These are phyloP conservation scores for Diplodia mutila DNA, from an alignment of 2,329 filamentous ascomycete species.

Conservation along the genomic window DNA sequence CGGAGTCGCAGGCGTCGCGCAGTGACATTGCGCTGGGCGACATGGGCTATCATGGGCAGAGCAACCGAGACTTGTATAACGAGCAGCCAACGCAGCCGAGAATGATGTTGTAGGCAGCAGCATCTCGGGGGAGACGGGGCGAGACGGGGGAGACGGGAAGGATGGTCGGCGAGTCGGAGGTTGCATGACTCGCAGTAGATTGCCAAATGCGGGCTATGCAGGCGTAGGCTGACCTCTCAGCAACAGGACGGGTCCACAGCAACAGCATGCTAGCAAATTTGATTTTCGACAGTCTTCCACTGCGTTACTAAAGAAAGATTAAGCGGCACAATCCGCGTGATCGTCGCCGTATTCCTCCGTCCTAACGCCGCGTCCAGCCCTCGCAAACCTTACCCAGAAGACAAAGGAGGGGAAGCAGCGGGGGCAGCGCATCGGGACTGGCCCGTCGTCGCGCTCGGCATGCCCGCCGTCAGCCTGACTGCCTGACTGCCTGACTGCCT, in stretches of 20 bases:
- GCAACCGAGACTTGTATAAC: background rate
- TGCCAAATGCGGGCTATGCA: slow-evolving; percentile 5
- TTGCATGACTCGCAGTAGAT: slow-evolving; percentile 12
- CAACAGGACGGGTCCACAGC: background rate
- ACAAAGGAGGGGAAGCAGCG: background rate
- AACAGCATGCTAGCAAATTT: slow-evolving; percentile 13
- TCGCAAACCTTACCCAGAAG: background rate
- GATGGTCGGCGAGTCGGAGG: background rate
- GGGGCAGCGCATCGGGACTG: background rate
- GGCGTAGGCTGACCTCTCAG: background rate
- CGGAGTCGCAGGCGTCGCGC: slow-evolving; percentile 5
- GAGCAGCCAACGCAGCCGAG: slow-evolving; percentile 11
- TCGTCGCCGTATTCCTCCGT: background rate
- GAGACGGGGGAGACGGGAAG: background rate
- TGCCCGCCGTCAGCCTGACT: background rate
- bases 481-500: too few relatives aligned
- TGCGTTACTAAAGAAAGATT: background rate
- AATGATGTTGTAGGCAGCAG: background rate
- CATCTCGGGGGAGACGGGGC: background rate
- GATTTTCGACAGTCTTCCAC: background rate
- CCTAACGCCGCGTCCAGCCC: background rate
- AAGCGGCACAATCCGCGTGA: background rate
- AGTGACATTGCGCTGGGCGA: slow-evolving; percentile 15
- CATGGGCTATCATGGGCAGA: slow-evolving; percentile 7
- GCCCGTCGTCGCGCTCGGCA: too few relatives aligned